Base-by-base conservation (phyloP, 2,329 filamentous ascomycete species). In the Aspergillus ochraceus region DNA sequence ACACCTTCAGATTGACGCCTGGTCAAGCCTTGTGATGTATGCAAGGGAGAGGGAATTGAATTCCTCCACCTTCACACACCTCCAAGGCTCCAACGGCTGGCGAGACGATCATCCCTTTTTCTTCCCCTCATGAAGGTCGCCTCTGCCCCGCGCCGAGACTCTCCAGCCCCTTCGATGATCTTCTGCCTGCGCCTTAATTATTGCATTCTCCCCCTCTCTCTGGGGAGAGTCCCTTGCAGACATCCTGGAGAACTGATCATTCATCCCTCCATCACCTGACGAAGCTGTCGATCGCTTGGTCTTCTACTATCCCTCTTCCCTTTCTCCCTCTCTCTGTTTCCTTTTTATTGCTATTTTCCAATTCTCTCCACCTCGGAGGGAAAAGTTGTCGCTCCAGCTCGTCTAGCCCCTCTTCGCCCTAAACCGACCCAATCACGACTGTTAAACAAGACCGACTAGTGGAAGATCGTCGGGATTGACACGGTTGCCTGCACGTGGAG, bases 401-500 rank as follows among this genome's bases (percentile, higher is more conserved):
- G 19, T 9, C 20, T 20, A n/a, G 42, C 42, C 42, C 42, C 17
- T 22, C 42, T 19, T 11, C 42, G n/a, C 17, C 42, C 42, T 19
- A 46, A 11, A 46, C 42, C 42, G 42, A 24, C 52, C 32, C 12
- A 54, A 55, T 26, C 42, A 47, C 47, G 26, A 49, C 47, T 36
- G 36, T 19, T 29, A 55, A 32, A 22, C 53, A 12, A 49, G 46
- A 49, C 19, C 39, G 32, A 55, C 53, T 55, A 55, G 53, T 55
- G 53, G 49, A 29, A 30, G 39, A 53, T 57, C 50, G 49, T 39
- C 32, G 42, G 20, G 55, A 49, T 52, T 53, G 29, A 47, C 39
- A 57, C 29, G 49, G 26, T 45, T 52, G 36, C 50, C 49, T 47
- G 51, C 50, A 53, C 49, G 50, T 57, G 42, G 55, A 52, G 45